A percentile compares a stretch with the other conserved stretches of the same genome.
phyloP scores from a whole-genome alignment of 768 basidiomycete genomes.

The Sarcodon aspratus region DNA sequence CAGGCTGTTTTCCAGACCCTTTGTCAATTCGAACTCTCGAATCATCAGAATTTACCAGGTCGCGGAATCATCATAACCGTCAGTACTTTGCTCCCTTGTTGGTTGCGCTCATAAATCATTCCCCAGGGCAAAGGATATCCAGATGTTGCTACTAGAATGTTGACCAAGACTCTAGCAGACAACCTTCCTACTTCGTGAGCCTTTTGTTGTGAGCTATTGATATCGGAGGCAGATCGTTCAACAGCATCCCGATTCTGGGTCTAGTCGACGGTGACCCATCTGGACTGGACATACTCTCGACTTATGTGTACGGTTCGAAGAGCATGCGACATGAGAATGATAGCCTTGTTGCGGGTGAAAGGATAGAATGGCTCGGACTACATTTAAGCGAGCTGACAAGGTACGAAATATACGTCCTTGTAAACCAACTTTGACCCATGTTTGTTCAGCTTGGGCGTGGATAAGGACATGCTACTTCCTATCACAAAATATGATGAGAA shows the following conservation, averaged over 20 bases:
- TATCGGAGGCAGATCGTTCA: background rate
- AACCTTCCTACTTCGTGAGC: slow-evolving; percentile 50
- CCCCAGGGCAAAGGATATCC: slow-evolving; percentile 93
- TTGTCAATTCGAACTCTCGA: slow-evolving; percentile 42
- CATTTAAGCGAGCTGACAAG: slow-evolving; percentile 51
- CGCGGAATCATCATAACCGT: slow-evolving; percentile 76
- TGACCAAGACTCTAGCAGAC: slow-evolving; percentile 63
- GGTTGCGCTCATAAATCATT: background rate
- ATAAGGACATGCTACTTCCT: slow-evolving; percentile 50
- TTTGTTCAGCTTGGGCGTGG: slow-evolving; percentile 42
- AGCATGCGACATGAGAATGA: slow-evolving; percentile 59
- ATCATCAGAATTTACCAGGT: slow-evolving; percentile 38
- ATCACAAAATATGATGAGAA: slow-evolving; percentile 62
- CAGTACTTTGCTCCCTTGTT: slow-evolving; percentile 1
- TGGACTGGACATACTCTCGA: slow-evolving; percentile 85
- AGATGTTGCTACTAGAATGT: slow-evolving; percentile 81
- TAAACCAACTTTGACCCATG: background rate
- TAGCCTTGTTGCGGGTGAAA: slow-evolving; percentile 46
- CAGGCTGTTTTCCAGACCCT: slow-evolving; percentile 95
- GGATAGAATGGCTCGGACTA: slow-evolving; percentile 76
- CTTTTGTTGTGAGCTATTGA: background rate
- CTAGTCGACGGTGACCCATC: slow-evolving; percentile 89
- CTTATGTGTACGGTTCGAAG: slow-evolving; percentile 74
- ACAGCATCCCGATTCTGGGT: slow-evolving; percentile 65
- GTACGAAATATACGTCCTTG: slow-evolving; percentile 25